Conservation (phyloP, 768 basidiomycete genomes). For the Rhodotorula babjevae region DNA sequence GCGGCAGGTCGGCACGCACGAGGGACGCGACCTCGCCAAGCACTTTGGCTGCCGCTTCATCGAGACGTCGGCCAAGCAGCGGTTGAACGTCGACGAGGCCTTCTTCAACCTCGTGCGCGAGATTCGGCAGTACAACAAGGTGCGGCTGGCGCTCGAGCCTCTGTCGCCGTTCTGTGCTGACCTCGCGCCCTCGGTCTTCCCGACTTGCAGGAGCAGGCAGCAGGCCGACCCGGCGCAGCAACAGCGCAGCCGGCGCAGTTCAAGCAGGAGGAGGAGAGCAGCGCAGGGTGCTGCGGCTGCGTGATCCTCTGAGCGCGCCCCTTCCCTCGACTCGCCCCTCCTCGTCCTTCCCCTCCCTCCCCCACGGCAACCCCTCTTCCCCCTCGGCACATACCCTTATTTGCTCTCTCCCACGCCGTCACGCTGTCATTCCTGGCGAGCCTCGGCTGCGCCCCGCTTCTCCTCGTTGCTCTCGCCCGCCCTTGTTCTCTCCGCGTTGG, state of each 20-base stretch:
- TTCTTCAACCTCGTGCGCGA: conserved; percentile 50
- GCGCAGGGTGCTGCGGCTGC: conserved; percentile 42
- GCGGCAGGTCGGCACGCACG: conserved; percentile 66
- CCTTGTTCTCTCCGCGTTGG: background rate
- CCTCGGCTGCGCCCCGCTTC: background rate
- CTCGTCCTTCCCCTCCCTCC: background rate
- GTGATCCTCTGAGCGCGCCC: conserved; percentile 29
- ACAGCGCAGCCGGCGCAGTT: conserved; percentile 31
- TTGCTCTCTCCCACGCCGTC: background rate
- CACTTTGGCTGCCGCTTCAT: conserved; percentile 49
- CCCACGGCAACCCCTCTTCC: background rate
- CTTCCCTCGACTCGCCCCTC: background rate
- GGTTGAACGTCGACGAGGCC: conserved; percentile 53
- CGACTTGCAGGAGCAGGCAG: conserved; percentile 37
- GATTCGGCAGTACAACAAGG: conserved; percentile 50
- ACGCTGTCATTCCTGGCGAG: background rate
- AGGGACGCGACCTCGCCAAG: conserved; percentile 95
- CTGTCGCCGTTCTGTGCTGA: background rate
- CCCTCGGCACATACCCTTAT: too few species aligned
- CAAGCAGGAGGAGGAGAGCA: conserved; percentile 34
- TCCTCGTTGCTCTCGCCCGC: too few species aligned
- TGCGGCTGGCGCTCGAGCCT: conserved; percentile 32
- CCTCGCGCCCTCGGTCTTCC: background rate
- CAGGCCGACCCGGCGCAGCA: conserved; percentile 37
- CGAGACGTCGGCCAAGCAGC: conserved; percentile 52